Conservation (phyloP, 257 asterid species). For the Schizonepeta tenuifolia region DNA sequence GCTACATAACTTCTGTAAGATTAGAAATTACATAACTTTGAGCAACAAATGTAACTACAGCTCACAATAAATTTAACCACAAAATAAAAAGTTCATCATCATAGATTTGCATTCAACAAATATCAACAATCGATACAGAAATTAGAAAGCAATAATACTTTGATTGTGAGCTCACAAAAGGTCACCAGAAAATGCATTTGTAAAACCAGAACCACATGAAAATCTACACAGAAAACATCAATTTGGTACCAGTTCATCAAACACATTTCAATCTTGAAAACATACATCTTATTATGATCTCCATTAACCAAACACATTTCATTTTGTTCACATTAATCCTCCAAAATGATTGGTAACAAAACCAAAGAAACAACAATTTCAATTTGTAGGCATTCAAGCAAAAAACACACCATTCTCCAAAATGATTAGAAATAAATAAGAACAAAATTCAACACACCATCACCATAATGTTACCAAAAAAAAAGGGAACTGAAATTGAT, state of each 20-base stretch:
- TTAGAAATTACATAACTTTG: not conserved
- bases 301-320: not conserved
- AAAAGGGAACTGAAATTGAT: too few species aligned
- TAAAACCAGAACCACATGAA: not conserved
- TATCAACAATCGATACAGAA: too few species aligned
- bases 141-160: too few species aligned
- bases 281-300: not conserved
- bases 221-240: not conserved
- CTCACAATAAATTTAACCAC: not conserved
- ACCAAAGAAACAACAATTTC: not conserved
- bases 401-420: not conserved
- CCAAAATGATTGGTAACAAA: not conserved
- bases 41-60: constrained; percentile 4
- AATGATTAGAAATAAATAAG: not conserved
- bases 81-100: not conserved
- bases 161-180: too few species aligned
- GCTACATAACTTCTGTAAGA: too few species aligned
- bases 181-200: not conserved
- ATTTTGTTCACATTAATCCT: not conserved
- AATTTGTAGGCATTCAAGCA: not conserved
- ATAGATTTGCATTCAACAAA: not conserved
- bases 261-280: not conserved
- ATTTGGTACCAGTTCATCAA: too few species aligned
- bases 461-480: not conserved
- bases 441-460: not conserved